Percentiles rank a stretch among this genome's conserved stretches.
phyloP scores from a whole-genome alignment of 176 grass and related monocot genomes.

The Pharus latifolius region DNA sequence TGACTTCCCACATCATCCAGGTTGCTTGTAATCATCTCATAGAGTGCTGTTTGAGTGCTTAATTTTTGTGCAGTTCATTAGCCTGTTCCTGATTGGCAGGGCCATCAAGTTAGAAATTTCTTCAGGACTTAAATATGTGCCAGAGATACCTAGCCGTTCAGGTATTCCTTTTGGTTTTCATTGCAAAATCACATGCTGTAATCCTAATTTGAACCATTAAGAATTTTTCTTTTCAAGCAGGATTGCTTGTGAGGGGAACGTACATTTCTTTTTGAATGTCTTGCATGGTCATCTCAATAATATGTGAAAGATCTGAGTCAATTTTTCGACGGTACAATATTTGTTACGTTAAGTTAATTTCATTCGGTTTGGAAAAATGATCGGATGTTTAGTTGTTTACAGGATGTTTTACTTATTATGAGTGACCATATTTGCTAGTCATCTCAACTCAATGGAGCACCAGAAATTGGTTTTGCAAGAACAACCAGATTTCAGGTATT shows the following conservation, averaged over 20 bases:
- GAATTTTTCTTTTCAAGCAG: neutral
- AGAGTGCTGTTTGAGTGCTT: neutral
- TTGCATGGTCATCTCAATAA: too few relatives aligned
- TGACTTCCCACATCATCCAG: neutral
- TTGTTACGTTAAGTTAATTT: too few relatives aligned
- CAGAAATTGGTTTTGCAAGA: neutral
- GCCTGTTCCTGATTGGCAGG: neutral
- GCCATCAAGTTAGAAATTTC: neutral
- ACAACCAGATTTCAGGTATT: too few relatives aligned
- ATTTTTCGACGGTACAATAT: too few relatives aligned
- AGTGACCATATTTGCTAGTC: neutral
- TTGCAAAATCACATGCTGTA: neutral
- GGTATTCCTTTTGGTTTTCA: neutral
- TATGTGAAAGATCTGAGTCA: too few relatives aligned
- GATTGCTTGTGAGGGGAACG: too few relatives aligned
- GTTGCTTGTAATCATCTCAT: neutral
- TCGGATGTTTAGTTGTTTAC: too few relatives aligned
- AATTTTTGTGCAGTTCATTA: constrained; percentile 1
- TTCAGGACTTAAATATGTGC: neutral
- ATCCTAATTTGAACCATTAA: too few relatives aligned
- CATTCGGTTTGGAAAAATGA: too few relatives aligned
- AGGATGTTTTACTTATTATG: too few relatives aligned
- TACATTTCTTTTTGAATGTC: too few relatives aligned
- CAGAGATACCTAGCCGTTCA: neutral
- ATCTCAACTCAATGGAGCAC: neutral